Percentiles rank a stretch among this genome's conserved stretches.
Evolutionary conservation across 176 grass and related monocot species (phyloP).

Genomic region (Aegilops sharonensis): DNA sequence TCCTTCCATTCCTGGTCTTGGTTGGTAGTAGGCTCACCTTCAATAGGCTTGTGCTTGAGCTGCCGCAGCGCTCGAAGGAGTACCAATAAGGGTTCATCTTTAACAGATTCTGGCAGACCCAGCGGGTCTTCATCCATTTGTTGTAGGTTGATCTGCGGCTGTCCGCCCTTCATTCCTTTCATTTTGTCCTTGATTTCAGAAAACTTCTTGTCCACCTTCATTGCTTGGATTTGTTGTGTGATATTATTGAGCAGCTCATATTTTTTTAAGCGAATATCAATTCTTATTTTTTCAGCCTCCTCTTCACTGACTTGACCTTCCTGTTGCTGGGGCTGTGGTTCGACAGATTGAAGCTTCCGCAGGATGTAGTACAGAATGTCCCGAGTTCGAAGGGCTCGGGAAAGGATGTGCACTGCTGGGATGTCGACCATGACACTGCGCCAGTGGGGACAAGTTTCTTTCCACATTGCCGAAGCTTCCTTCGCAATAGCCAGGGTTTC

Average conservation of each 20-base stretch:
- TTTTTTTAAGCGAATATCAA: not conserved
- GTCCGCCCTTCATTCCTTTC: not conserved
- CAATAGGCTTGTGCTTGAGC: not conserved
- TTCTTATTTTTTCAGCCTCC: too few species aligned
- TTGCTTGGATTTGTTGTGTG: not conserved
- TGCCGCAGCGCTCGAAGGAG: not conserved
- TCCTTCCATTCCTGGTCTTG: not conserved
- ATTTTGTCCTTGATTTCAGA: not conserved
- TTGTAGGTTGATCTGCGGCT: not conserved
- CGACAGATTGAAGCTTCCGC: not conserved
- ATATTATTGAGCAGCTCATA: not conserved
- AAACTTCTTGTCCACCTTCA: not conserved
- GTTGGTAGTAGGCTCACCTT: not conserved
- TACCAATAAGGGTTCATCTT: not conserved
- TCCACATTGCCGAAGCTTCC: not conserved
- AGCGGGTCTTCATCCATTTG: not conserved
- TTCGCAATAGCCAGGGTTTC: not conserved
- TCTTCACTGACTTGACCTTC: too few species aligned
- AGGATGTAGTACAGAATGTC: constrained; percentile 33
- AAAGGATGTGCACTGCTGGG: not conserved
- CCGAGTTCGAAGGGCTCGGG: not conserved
- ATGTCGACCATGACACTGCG: not conserved
- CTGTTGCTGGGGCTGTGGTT: not conserved
- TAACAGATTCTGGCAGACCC: not conserved
- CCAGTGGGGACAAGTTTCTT: not conserved